Evolutionary conservation across 202 grass and related monocot genomes (phyloP).

Genomic region (Elaeis oleifera): DNA sequence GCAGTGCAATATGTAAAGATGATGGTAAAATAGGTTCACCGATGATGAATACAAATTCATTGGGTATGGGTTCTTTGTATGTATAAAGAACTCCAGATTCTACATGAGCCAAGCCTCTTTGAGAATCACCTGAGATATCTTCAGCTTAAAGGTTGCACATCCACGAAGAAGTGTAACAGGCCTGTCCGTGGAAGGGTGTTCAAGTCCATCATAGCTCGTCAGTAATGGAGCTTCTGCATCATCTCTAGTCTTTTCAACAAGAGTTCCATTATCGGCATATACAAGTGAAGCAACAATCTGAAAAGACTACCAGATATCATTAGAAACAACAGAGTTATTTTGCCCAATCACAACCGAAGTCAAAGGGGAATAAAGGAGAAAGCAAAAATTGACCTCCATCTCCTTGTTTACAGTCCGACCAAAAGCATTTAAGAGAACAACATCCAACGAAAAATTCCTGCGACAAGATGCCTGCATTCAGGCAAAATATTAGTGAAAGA

Average conservation of each 20-base stretch:
- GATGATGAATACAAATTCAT: too few species aligned
- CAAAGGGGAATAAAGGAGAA: not conserved
- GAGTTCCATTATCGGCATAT: slow-evolving; percentile 69
- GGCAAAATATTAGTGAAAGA: not conserved
- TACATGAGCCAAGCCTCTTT: not conserved
- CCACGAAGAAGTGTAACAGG: slow-evolving; percentile 66
- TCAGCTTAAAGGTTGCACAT: slow-evolving; percentile 77
- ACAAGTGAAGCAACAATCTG: slow-evolving; percentile 77
- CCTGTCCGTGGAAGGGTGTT: slow-evolving; percentile 63
- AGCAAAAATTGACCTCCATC: slow-evolving; percentile 39
- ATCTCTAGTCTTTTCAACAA: slow-evolving; percentile 85
- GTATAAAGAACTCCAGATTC: too few species aligned
- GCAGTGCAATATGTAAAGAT: too few species aligned
- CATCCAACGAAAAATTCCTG: slow-evolving; percentile 80
- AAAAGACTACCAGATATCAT: slow-evolving; percentile 22
- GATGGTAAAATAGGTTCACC: too few species aligned
- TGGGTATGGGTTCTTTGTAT: too few species aligned
- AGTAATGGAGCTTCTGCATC: slow-evolving; percentile 80
- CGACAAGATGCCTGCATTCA: slow-evolving; percentile 76
- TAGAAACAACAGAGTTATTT: slow-evolving; percentile 9
- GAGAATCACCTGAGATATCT: slow-evolving; percentile 70
- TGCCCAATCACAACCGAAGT: not conserved
- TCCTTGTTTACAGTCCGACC: slow-evolving; percentile 56
- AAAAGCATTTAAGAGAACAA: slow-evolving; percentile 60
- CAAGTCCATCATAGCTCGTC: slow-evolving; percentile 71